Conservation (phyloP, 768 basidiomycete species). For the Lactarius indigo region DNA sequence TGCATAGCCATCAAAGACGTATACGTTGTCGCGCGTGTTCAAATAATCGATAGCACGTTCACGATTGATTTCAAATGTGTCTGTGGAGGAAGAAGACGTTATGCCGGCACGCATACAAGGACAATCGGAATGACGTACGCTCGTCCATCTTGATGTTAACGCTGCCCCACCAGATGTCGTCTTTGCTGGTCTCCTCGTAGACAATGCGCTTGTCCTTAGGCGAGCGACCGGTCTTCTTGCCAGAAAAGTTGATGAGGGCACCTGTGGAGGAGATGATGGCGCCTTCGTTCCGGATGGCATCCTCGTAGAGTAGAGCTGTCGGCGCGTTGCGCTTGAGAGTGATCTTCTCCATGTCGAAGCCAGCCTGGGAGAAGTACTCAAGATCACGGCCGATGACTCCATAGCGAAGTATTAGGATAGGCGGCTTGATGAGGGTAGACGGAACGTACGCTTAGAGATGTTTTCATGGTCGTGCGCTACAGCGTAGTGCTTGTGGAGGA, state of each 20-base stretch:
- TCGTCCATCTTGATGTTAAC: conserved; percentile 99
- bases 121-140: conserved; percentile 48
- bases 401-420: conserved; percentile 20
- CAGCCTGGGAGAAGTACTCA: conserved; percentile 97
- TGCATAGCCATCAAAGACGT: conserved; percentile 94
- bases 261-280: conserved; percentile 96
- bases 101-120: background rate
- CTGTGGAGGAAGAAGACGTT: conserved; percentile 33
- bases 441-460: conserved; percentile 51
- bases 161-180: conserved; percentile 99
- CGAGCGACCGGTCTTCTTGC: conserved; percentile 96
- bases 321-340: conserved; percentile 93
- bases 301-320: conserved; percentile 90
- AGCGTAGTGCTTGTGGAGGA: conserved; percentile 83
- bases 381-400: conserved; percentile 90
- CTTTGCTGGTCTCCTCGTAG: conserved; percentile 93
- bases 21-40: conserved; percentile 97
- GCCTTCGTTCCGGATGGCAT: conserved; percentile 97
- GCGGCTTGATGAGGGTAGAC: background rate
- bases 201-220: conserved; percentile 99
- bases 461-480: conserved; percentile 66
- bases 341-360: conserved; percentile 98
- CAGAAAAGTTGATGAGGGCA: conserved; percentile 98
- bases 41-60: conserved; percentile 99
- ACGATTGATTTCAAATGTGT: conserved; percentile 99